Evolutionary conservation across 139 green algal genomes (phyloP).

Genomic region (Picochlorum sp.): DNA sequence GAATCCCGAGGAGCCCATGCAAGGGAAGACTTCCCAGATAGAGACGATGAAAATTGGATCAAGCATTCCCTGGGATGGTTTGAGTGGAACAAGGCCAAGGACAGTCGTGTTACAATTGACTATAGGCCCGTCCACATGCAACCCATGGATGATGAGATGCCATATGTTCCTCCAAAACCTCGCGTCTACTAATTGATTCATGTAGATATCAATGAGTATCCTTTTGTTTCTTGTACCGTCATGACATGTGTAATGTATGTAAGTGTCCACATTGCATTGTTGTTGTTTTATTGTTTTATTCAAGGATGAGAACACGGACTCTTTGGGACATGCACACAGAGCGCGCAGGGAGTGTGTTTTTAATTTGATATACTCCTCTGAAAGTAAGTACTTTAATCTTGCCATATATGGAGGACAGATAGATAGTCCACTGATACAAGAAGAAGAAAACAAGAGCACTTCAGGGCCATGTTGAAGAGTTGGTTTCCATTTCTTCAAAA

Average conservation of each 20-base stretch:
- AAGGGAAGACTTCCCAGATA: conserved; percentile 88
- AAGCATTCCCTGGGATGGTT: conserved; percentile 94
- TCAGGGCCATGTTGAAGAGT: background rate
- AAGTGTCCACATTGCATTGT: no score
- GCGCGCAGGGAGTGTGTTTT: no score
- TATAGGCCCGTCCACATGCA: conserved; percentile 96
- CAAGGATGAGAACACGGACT: no score
- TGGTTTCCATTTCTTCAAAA: conserved; percentile 16
- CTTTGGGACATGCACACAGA: no score
- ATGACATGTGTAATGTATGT: no score
- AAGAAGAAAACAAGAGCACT: no score
- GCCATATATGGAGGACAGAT: no score
- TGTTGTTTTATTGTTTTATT: no score
- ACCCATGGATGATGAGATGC: conserved; percentile 92
- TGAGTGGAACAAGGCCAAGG: conserved; percentile 24
- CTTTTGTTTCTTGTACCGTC: background rate
- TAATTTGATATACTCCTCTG: no score
- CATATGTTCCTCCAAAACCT: conserved; percentile 82
- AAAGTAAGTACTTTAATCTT: no score
- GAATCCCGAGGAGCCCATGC: conserved; percentile 92
- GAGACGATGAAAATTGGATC: conserved; percentile 93
- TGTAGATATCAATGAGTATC: conserved; percentile 2
- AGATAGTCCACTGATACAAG: no score
- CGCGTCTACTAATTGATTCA: conserved; percentile 73
- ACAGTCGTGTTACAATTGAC: conserved; percentile 60